phyloP scores from a whole-genome alignment of 169 alveolate species.

The Theileria orientalis region DNA sequence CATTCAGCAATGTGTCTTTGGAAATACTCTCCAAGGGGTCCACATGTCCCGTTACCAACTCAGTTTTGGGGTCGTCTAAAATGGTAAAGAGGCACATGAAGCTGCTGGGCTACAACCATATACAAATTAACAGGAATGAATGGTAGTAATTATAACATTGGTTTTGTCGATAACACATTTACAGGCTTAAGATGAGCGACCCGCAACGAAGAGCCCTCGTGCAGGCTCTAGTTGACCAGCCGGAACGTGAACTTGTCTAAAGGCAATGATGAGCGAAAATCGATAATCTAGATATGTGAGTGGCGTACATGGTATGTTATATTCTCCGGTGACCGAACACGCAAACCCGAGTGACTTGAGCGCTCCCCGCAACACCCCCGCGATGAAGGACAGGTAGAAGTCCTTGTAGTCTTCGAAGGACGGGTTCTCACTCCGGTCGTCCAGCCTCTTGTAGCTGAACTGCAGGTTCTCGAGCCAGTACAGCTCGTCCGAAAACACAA shows the following conservation, averaged over 20 bases:
- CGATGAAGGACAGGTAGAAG: slow-evolving; percentile 35
- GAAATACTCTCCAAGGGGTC: slow-evolving; percentile 49
- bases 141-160: slow-evolving; percentile 32
- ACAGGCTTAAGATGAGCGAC: slow-evolving; percentile 27
- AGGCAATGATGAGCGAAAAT: neutral
- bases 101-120: slow-evolving; percentile 38
- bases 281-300: neutral
- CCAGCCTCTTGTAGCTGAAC: neutral
- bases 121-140: slow-evolving; percentile 11
- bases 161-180: neutral
- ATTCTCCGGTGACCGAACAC: slow-evolving; percentile 33
- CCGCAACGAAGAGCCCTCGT: neutral
- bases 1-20: slow-evolving; percentile 12
- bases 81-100: slow-evolving; percentile 46
- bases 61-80: slow-evolving; percentile 36
- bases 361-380: slow-evolving; percentile 61
- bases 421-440: neutral
- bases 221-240: slow-evolving; percentile 16
- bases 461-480: slow-evolving; percentile 46
- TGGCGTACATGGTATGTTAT: slow-evolving; percentile 36
- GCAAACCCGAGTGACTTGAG: slow-evolving; percentile 61
- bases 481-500: slow-evolving; percentile 39
- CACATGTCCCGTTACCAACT: slow-evolving; percentile 52
- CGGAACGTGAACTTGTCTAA: slow-evolving; percentile 49
- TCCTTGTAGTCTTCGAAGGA: slow-evolving; percentile 19